A percentile compares a stretch with the other conserved stretches of the same genome.
phyloP scores from a whole-genome alignment of 1,139 yeast species.

The Lodderomyces parapsilosis region DNA sequence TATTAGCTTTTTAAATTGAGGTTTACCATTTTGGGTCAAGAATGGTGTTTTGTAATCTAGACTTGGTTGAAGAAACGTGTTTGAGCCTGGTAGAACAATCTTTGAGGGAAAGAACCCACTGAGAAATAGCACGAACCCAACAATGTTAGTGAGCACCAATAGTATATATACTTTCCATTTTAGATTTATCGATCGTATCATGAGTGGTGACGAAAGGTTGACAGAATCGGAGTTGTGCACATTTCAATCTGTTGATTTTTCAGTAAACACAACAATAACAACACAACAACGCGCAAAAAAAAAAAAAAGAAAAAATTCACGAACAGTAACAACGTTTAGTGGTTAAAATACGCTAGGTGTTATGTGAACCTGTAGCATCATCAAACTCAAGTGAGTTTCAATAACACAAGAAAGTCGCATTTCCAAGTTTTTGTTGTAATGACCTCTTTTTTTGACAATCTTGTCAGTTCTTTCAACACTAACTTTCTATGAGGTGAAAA shows the following conservation, averaged over 20 bases:
- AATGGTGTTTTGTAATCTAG: conserved; percentile 17
- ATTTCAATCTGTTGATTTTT: no score
- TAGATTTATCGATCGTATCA: conserved; percentile 13
- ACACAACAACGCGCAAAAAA: no score
- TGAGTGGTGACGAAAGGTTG: not conserved
- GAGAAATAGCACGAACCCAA: conserved; percentile 61
- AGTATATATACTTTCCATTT: conserved; percentile 15
- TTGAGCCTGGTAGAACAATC: conserved; percentile 61
- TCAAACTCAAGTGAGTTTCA: no score
- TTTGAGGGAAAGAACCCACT: conserved; percentile 91
- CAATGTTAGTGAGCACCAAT: conserved; percentile 26
- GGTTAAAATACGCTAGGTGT: no score
- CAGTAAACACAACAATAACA: no score
- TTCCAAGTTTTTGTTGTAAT: no score
- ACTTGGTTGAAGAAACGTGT: conserved; percentile 22
- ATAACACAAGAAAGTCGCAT: no score
- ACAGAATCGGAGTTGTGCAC: no score
- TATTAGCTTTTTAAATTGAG: conserved; percentile 67
- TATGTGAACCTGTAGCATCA: no score
- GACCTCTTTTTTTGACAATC: no score
- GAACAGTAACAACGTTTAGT: no score
- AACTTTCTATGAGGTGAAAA: not conserved
- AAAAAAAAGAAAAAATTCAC: not conserved
- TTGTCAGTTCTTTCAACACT: no score
- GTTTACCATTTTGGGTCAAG: conserved; percentile 19